A percentile compares a stretch with the other conserved stretches of the same genome.
Conservation (phyloP, 208 protist genomes). For the Tetramitus jugosus region DNA sequence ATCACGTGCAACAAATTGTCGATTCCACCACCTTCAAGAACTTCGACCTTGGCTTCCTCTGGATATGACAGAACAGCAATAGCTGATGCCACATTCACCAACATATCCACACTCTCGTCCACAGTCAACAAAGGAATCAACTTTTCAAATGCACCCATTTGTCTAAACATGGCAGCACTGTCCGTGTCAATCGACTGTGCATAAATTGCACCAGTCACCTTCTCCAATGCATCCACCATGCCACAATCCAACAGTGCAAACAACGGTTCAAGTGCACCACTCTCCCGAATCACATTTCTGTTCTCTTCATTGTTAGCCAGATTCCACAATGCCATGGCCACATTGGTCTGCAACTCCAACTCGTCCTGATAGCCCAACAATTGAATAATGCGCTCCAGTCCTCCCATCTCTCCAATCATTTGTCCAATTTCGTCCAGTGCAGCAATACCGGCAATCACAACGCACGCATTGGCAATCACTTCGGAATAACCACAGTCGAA, state of each 20-base stretch:
- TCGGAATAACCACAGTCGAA: background rate
- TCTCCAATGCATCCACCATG: background rate
- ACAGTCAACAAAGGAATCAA: background rate
- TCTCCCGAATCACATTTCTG: background rate
- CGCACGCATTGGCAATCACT: background rate
- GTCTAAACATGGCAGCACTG: background rate
- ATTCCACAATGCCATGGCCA: slow-evolving; percentile 9
- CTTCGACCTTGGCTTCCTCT: slow-evolving; percentile 6
- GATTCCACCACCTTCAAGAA: slow-evolving; percentile 9
- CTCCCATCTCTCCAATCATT: background rate
- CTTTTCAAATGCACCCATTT: background rate
- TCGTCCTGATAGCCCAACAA: background rate
- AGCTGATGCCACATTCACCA: background rate
- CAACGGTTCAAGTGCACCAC: no score
- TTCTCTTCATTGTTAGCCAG: slow-evolving; percentile 7
- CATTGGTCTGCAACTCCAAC: background rate
- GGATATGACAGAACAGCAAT: slow-evolving; percentile 6
- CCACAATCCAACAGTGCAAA: no score
- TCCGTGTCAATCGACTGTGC: background rate
- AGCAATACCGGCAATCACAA: background rate
- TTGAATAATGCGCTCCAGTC: no score
- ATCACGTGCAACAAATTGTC: background rate
- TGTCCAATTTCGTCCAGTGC: background rate
- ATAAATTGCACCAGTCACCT: background rate
- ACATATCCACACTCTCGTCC: background rate